Evolutionary conservation across 31 red algal genomes (phyloP), one percentile per base, ranked within the genome.

Genomic region (Endocladia muricata): DNA sequence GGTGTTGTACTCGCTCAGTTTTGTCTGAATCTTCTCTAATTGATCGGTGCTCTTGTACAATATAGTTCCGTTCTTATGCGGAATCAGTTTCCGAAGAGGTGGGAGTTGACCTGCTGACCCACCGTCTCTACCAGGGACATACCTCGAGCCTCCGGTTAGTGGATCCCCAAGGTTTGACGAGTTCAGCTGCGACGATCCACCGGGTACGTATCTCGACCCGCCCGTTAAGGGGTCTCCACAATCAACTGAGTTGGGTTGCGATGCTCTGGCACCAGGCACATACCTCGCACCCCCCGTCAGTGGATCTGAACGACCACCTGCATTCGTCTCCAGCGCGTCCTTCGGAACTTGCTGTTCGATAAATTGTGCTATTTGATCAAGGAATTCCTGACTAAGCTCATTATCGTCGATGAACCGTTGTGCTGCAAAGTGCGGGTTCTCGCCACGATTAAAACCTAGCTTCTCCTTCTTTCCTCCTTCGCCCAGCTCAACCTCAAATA

Each of bases 401-500:
- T 97, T 88, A 0, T 89, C 79, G 72, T 97, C 94, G 19, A 97
- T 84, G 69, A 97, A 97, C 37, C 94, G 77, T 43, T 93, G 84
- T 28, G 94, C 94, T 28, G 94, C 94, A 38, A 78, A 41, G 61
- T 93, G 93, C 8, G 94, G 84, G 74, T 97, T 87, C 37, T 97
- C 94, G 5, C 94, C 94, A 30, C 85, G 84, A 70, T 92, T 92
- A 72, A 59, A 97, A 15, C 94, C 94, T 0, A 97, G 67, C 80
- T 90, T 89, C 55, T 84, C 76, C 26, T 93, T 77, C 33, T 67
- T 74, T 40, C 85, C 85, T 1, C 81, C 86, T 39, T 88, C 88
- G 0, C 85, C 94, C 28, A 97, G 51, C 39, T 97, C 94, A n/a
- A 97, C 94, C 57, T 97, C 94, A 69, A 97, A 97, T 23, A 93